A percentile compares a stretch with the other conserved stretches of the same genome.
Conservation (phyloP, 106 monocot species). For the Allium fistulosum region DNA sequence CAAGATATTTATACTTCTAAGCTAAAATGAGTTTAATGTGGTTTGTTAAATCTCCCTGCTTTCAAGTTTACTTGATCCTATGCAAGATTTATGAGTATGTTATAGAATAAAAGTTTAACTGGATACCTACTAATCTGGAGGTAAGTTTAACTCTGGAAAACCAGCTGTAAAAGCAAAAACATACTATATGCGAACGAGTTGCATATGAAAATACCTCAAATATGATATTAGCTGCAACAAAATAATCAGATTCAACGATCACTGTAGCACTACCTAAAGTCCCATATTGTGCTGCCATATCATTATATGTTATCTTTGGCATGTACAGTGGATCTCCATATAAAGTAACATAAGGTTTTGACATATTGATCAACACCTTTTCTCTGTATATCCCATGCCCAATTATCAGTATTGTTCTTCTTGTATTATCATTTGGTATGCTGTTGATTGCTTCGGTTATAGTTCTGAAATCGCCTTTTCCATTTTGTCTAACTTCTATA, state of each 20-base stretch:
- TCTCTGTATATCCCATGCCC: slow-evolving; percentile 17
- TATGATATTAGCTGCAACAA: slow-evolving; percentile 26
- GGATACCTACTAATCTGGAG: no score
- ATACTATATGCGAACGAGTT: no score
- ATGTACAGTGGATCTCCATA: slow-evolving; percentile 12
- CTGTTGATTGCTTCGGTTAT: slow-evolving; percentile 14
- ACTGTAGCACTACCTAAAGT: slow-evolving; percentile 30
- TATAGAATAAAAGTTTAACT: no score
- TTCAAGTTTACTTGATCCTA: no score
- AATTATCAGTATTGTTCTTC: slow-evolving; percentile 8
- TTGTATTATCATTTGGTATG: slow-evolving; percentile 10
- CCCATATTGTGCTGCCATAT: slow-evolving; percentile 15
- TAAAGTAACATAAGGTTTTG: slow-evolving; percentile 14
- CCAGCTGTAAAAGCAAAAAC: no score
- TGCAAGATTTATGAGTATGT: no score
- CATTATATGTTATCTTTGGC: slow-evolving; percentile 21
- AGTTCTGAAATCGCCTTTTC: slow-evolving; percentile 11
- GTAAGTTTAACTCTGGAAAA: no score
- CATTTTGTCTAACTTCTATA: slow-evolving; percentile 11
- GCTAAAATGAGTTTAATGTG: no score
- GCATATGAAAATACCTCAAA: slow-evolving; percentile 11
- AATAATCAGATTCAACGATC: slow-evolving; percentile 22
- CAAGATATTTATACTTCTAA: no score
- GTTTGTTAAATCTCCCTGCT: no score
- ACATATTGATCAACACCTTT: slow-evolving; percentile 6